These are phyloP conservation scores for Dryadomyces quercivorus DNA, from an alignment of 2,329 filamentous ascomycete species.

Conservation along the genomic window DNA sequence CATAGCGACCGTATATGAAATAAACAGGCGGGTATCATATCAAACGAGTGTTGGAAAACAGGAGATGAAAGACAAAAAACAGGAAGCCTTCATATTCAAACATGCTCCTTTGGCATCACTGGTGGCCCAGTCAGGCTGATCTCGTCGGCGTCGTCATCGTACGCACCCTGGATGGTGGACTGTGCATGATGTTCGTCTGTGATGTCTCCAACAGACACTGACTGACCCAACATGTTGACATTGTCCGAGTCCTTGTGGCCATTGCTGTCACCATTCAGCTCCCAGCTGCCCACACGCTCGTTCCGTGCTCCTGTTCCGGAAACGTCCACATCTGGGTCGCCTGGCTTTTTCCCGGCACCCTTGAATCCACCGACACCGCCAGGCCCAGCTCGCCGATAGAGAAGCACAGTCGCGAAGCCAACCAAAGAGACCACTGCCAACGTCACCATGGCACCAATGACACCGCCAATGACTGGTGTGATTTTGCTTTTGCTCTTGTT, in stretches of 20 bases:
- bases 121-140: conserved; percentile 24
- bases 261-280: conserved; percentile 20
- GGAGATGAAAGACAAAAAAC: no score
- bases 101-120: conserved; percentile 25
- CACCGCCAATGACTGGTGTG: conserved; percentile 28
- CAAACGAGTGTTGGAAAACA: background rate
- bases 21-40: background rate
- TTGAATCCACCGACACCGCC: conserved; percentile 26
- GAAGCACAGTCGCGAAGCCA: conserved; percentile 11
- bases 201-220: background rate
- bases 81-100: conserved; percentile 15
- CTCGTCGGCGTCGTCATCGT: conserved; percentile 21
- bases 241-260: conserved; percentile 2
- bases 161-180: conserved; percentile 7
- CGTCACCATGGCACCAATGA: conserved; percentile 32
- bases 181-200: conserved; percentile 12
- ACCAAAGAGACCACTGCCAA: conserved; percentile 20
- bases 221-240: conserved; percentile 6
- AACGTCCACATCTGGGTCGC: conserved; percentile 30
- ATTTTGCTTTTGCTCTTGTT: conserved; percentile 9
- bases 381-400: conserved; percentile 17
- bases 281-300: conserved; percentile 38
- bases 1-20: no score
- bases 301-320: conserved; percentile 26
- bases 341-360: conserved; percentile 30